phyloP scores from a whole-genome alignment of 352 stramenopile genomes.

The Thraustochytrium sp. region DNA sequence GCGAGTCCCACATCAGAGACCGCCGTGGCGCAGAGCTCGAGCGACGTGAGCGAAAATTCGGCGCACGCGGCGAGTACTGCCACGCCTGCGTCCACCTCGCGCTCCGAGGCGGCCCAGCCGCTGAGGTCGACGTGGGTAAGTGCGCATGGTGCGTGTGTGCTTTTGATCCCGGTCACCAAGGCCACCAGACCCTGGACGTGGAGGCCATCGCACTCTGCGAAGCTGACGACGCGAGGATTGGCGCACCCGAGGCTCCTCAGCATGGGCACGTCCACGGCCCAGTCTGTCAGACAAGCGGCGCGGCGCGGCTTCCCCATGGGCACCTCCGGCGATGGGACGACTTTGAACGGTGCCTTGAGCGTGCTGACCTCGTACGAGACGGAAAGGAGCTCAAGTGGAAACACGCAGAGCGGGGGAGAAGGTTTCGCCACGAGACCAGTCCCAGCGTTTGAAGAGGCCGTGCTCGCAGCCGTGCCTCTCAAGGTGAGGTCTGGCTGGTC shows the following conservation, averaged over 20 bases:
- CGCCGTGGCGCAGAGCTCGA: background rate
- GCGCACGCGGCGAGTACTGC: background rate
- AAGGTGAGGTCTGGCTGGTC: background rate
- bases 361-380: too few relatives aligned
- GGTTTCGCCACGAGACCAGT: too few relatives aligned
- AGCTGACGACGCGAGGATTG: background rate
- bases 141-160: background rate
- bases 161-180: background rate
- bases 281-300: background rate
- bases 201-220: background rate
- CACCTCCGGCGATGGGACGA: too few relatives aligned
- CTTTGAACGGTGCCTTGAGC: too few relatives aligned
- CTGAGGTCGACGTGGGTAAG: background rate
- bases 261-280: background rate
- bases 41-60: background rate
- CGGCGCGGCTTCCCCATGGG: background rate
- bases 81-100: background rate
- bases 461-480: too few relatives aligned
- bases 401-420: background rate
- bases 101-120: background rate
- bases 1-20: background rate
- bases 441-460: too few relatives aligned
- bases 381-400: too few relatives aligned
- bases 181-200: background rate
- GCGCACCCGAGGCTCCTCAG: background rate